phyloP scores from a whole-genome alignment of 805 yeast genomes.

The Debaryomyces tyrocola region DNA sequence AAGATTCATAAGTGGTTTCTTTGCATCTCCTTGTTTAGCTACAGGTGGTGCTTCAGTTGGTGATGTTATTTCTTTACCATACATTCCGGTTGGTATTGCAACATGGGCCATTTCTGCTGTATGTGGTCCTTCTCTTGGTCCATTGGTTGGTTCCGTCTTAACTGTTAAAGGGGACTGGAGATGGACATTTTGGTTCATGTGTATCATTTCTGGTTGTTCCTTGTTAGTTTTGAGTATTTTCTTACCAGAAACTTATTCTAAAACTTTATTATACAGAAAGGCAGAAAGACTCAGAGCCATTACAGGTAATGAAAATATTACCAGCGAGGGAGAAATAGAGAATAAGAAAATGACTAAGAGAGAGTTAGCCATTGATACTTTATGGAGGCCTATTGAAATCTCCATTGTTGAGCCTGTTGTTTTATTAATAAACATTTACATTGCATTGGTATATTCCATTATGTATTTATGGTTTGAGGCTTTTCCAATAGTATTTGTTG shows the following conservation, averaged over 20 bases:
- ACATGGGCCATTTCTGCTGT: conserved; percentile 52
- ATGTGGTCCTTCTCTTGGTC: conserved; percentile 44
- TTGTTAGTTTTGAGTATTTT: conserved; percentile 28
- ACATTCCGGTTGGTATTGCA: conserved; percentile 43
- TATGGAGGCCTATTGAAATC: conserved; percentile 53
- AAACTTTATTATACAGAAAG: conserved; percentile 46
- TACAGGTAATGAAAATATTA: conserved; percentile 51
- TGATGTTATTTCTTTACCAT: conserved; percentile 42
- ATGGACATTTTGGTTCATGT: conserved; percentile 55
- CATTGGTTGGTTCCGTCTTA: conserved; percentile 52
- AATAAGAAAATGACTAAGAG: conserved; percentile 8
- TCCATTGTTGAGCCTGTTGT: conserved; percentile 56
- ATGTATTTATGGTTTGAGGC: conserved; percentile 60
- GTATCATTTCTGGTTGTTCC: conserved; percentile 30
- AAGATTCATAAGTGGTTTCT: conserved; percentile 50
- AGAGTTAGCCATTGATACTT: conserved; percentile 20
- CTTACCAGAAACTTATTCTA: conserved; percentile 51
- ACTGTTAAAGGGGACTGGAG: conserved; percentile 48
- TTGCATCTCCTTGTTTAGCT: conserved; percentile 51
- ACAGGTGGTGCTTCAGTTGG: conserved; percentile 55
- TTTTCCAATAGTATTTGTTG: conserved; percentile 55
- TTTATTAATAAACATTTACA: conserved; percentile 50
- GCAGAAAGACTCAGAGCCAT: conserved; percentile 46
- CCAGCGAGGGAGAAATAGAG: conserved; percentile 40
- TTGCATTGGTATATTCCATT: conserved; percentile 53